These are phyloP conservation scores for Suillus bovinus DNA, from an alignment of 768 basidiomycete genomes.

Conservation along the genomic window DNA sequence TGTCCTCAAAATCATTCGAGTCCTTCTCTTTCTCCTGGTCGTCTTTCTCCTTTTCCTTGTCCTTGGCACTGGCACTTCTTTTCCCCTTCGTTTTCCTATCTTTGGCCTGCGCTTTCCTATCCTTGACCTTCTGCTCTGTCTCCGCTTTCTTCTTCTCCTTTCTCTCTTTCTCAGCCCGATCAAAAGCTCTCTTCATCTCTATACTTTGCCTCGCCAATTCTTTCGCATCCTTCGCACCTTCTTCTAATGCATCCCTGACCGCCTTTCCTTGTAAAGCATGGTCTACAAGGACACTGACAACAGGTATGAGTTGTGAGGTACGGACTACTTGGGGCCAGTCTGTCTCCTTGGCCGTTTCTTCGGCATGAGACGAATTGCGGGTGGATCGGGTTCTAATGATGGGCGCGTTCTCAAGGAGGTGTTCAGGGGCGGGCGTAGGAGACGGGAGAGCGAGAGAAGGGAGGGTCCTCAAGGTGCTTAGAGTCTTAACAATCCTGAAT, in stretches of 20 bases:
- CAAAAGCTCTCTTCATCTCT: conserved; percentile 30
- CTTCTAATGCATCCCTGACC: conserved; percentile 63
- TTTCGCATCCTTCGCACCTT: conserved; percentile 54
- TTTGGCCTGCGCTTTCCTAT: conserved; percentile 19
- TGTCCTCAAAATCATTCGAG: conserved; percentile 8
- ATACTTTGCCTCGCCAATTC: conserved; percentile 47
- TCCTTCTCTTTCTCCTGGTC: conserved; percentile 27
- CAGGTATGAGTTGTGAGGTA: conserved; percentile 67
- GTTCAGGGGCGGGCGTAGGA: conserved; percentile 42
- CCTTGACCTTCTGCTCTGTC: conserved; percentile 35
- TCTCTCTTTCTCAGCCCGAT: conserved; percentile 30
- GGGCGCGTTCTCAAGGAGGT: conserved; percentile 26
- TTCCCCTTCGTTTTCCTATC: conserved; percentile 52
- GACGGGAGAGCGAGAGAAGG: conserved; percentile 58
- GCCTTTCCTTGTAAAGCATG: conserved; percentile 43
- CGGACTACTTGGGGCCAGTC: conserved; percentile 28
- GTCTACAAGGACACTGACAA: conserved; percentile 61
- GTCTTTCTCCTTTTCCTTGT: conserved; percentile 40
- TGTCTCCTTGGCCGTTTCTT: conserved; percentile 1
- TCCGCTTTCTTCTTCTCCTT: conserved; percentile 58
- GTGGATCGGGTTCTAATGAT: conserved; percentile 51
- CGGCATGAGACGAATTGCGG: conserved; percentile 30
- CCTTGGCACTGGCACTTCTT: conserved; percentile 40
- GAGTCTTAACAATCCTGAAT: conserved; percentile 1
- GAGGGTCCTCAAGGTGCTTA: conserved; percentile 13